Evolutionary conservation across 108 stramenopile genomes (phyloP).

Genomic region (Thalassiosira profunda): DNA sequence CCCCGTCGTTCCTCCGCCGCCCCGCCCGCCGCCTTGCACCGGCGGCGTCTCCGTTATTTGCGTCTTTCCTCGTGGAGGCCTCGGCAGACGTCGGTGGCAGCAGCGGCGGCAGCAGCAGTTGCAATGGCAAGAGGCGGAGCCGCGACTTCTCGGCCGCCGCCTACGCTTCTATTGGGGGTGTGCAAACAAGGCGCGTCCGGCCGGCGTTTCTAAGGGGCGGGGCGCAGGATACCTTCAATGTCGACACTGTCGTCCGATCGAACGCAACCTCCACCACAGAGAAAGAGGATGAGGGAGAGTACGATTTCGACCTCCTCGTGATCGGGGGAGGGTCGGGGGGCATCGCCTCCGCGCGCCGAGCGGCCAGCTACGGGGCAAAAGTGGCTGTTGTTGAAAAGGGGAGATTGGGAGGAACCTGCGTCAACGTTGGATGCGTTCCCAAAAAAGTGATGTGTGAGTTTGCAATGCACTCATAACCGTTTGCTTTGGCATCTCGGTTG

Average conservation of each 20-base stretch:
- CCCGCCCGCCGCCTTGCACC: no score
- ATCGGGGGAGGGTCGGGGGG: constrained; percentile 91
- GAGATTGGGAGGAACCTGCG: constrained; percentile 94
- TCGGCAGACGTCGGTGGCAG: no score
- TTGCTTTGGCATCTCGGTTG: no score
- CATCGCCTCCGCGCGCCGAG: constrained; percentile 76
- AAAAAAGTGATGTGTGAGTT: constrained; percentile 65
- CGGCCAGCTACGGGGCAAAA: constrained; percentile 86
- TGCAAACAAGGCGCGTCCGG: background rate
- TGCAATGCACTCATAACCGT: no score
- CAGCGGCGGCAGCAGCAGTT: no score
- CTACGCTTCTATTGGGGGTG: constrained; percentile 19
- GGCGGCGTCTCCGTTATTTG: no score
- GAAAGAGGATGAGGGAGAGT: constrained; percentile 14
- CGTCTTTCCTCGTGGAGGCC: no score
- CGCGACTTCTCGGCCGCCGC: constrained; percentile 41
- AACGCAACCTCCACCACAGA: background rate
- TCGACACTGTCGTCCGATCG: background rate
- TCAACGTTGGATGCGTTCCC: constrained; percentile 97
- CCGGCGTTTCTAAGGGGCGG: constrained; percentile 7
- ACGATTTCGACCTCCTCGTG: constrained; percentile 83
- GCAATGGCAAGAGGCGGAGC: no score
- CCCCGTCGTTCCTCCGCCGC: no score
- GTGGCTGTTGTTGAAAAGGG: constrained; percentile 90
- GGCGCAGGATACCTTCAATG: background rate